These are phyloP conservation scores for Termitomyces sp. DNA, from an alignment of 768 basidiomycete species.

Conservation along the genomic window DNA sequence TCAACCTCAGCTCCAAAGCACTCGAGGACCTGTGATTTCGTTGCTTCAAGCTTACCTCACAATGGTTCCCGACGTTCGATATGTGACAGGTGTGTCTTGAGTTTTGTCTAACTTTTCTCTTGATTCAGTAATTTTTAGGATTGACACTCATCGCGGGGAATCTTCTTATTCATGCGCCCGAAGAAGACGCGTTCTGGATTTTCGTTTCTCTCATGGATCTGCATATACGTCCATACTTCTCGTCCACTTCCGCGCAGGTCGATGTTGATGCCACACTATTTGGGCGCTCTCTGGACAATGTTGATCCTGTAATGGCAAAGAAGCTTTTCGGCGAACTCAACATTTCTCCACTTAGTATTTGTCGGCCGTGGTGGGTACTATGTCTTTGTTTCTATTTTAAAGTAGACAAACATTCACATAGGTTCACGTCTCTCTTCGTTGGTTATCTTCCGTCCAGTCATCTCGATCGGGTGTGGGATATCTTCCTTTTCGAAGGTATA, in stretches of 20 bases:
- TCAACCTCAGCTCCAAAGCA: constrained; percentile 52
- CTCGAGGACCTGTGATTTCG: constrained; percentile 49
- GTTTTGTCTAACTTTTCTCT: background rate
- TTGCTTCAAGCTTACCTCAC: constrained; percentile 69
- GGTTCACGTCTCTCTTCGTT: constrained; percentile 73
- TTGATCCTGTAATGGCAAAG: constrained; percentile 54
- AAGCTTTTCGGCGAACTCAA: constrained; percentile 62
- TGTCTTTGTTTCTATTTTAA: background rate
- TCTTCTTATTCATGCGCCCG: constrained; percentile 67
- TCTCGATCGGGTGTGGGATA: constrained; percentile 74
- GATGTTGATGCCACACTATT: constrained; percentile 77
- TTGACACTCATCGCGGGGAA: constrained; percentile 68
- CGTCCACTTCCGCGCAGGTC: constrained; percentile 50
- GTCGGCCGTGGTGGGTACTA: constrained; percentile 53
- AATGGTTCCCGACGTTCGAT: constrained; percentile 83
- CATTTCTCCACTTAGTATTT: constrained; percentile 51
- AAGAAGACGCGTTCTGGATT: constrained; percentile 91
- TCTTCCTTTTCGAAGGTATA: constrained; percentile 77
- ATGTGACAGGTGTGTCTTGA: constrained; percentile 45
- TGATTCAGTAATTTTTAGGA: constrained; percentile 31
- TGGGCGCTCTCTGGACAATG: constrained; percentile 58
- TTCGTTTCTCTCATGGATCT: constrained; percentile 84
- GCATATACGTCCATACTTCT: constrained; percentile 76
- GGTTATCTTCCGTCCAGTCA: constrained; percentile 59
- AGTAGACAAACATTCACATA: constrained; percentile 17